phyloP scores from a whole-genome alignment of 306 rosid species.

The Arachis stenosperma region DNA sequence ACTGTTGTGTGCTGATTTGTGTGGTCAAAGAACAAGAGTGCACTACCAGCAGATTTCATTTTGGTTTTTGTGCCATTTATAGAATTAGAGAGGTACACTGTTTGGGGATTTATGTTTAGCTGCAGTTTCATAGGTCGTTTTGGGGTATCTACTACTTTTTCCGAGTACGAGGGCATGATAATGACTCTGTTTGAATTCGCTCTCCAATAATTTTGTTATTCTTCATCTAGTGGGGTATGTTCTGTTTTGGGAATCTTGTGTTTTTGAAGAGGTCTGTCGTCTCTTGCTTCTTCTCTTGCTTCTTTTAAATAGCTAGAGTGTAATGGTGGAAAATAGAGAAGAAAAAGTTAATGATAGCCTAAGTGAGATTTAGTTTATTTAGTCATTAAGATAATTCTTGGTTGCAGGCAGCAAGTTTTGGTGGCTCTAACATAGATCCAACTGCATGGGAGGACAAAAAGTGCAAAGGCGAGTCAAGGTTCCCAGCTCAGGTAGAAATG shows the following conservation, averaged over 20 bases:
- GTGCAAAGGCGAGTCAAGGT: conserved; percentile 98
- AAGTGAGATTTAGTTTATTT: conserved; percentile 21
- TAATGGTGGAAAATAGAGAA: background rate
- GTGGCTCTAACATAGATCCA: conserved; percentile 99
- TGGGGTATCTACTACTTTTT: background rate
- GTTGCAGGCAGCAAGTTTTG: conserved; percentile 90
- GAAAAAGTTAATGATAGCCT: background rate
- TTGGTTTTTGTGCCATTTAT: background rate
- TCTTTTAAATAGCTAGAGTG: background rate
- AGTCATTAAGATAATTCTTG: conserved; percentile 20
- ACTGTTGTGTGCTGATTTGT: conserved; percentile 13
- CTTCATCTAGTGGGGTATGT: conserved; percentile 5
- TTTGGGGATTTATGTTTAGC: conserved; percentile 7
- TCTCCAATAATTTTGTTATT: conserved; percentile 6
- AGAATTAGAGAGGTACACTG: conserved; percentile 19
- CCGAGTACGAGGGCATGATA: background rate
- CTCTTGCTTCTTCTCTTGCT: conserved; percentile 1
- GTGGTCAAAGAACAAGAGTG: background rate
- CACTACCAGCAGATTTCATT: conserved; percentile 2
- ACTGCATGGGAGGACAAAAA: conserved; percentile 99
- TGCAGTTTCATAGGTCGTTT: background rate
- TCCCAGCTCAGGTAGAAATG: conserved; percentile 92
- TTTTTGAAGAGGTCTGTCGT: background rate
- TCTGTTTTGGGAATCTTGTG: conserved; percentile 3
- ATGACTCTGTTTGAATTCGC: background rate